phyloP scores from a whole-genome alignment of 2,329 filamentous ascomycete species.

The Alternaria infectoria region DNA sequence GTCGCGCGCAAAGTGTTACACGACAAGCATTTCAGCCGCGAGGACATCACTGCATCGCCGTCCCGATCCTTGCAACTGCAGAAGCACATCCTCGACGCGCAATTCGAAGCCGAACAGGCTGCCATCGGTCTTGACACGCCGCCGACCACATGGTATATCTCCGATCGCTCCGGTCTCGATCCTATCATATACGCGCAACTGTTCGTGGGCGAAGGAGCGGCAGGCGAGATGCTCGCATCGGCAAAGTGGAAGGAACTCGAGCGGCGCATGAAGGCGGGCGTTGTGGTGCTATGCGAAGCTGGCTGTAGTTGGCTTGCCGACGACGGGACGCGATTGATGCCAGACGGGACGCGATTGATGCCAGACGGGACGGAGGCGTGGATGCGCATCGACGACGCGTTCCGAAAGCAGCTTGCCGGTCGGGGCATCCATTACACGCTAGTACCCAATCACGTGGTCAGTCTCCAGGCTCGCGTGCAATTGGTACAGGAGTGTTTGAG shows the following conservation, averaged over 20 bases:
- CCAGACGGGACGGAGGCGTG: constrained; percentile 32
- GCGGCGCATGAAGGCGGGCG: constrained; percentile 40
- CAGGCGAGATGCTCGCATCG: constrained; percentile 25
- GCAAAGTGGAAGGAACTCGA: constrained; percentile 41
- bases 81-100: constrained; percentile 48
- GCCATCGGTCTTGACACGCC: background rate
- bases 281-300: constrained; percentile 52
- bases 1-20: constrained; percentile 48
- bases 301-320: constrained; percentile 44
- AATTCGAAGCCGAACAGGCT: constrained; percentile 40
- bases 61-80: constrained; percentile 46
- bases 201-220: constrained; percentile 38
- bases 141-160: constrained; percentile 46
- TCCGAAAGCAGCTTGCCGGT: constrained; percentile 23
- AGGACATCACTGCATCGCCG: constrained; percentile 42
- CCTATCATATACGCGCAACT: constrained; percentile 50
- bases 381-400: constrained; percentile 30
- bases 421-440: constrained; percentile 27
- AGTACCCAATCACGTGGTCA: constrained; percentile 3
- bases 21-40: constrained; percentile 41
- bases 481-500: background rate
- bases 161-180: constrained; percentile 54
- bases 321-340: constrained; percentile 50
- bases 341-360: constrained; percentile 39
- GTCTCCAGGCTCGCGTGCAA: background rate